Evolutionary conservation across 2,329 filamentous ascomycete genomes (phyloP).

Genomic region (Penicillium olsonii): DNA sequence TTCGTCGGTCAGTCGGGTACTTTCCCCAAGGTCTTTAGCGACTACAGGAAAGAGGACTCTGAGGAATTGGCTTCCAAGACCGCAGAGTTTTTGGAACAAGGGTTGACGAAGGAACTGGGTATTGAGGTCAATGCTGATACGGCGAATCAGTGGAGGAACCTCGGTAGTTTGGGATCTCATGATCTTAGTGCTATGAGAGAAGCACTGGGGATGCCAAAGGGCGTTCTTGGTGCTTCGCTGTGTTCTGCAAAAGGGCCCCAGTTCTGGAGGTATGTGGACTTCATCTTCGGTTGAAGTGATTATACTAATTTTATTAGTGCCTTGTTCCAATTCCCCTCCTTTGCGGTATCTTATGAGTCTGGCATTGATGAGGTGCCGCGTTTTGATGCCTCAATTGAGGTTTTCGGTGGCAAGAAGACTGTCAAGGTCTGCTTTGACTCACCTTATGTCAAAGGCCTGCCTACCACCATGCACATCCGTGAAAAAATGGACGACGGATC

Average conservation of each 20-base stretch:
- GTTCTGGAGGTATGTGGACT: constrained; percentile 32
- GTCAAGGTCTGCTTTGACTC: constrained; percentile 58
- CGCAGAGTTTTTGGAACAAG: constrained; percentile 31
- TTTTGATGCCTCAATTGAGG: constrained; percentile 34
- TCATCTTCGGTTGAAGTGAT: neutral
- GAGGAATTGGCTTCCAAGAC: constrained; percentile 23
- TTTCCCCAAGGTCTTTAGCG: constrained; percentile 42
- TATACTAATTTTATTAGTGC: constrained; percentile 23
- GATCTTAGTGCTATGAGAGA: constrained; percentile 58
- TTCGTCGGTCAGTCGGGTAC: constrained; percentile 36
- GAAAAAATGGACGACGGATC: constrained; percentile 43
- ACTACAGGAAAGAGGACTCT: constrained; percentile 36
- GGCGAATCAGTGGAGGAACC: constrained; percentile 39
- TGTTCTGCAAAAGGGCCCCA: constrained; percentile 33
- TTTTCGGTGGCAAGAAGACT: constrained; percentile 56
- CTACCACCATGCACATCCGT: constrained; percentile 51
- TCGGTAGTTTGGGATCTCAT: constrained; percentile 54
- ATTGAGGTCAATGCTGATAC: constrained; percentile 29
- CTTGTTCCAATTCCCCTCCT: constrained; percentile 39
- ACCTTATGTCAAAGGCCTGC: constrained; percentile 61
- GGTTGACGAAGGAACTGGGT: constrained; percentile 34
- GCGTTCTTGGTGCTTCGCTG: constrained; percentile 39
- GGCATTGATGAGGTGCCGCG: constrained; percentile 54
- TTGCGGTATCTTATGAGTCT: constrained; percentile 59
- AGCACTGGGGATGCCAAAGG: constrained; percentile 50